A percentile compares a stretch with the other conserved stretches of the same genome.
These are phyloP conservation scores for Candida maesae DNA, from an alignment of 805 yeast genomes.

Conservation along the genomic window DNA sequence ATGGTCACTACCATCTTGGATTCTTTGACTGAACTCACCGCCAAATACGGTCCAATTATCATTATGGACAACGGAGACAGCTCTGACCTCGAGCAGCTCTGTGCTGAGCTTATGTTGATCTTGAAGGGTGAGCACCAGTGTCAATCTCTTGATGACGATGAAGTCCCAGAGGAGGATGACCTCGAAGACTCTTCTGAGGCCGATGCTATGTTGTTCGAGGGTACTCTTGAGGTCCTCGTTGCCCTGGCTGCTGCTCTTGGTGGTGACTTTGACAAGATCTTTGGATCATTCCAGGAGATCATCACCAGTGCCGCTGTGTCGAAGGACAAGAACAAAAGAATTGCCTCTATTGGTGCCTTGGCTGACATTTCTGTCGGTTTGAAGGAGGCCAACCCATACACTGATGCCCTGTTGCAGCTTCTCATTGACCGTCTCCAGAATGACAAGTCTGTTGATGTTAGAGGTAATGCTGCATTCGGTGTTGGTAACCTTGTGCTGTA, in stretches of 20 bases:
- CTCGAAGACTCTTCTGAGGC: conserved; percentile 50
- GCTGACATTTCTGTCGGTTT: conserved; percentile 86
- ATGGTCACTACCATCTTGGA: conserved; percentile 81
- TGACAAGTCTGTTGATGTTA: conserved; percentile 80
- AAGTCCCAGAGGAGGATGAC: conserved; percentile 49
- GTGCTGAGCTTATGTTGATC: conserved; percentile 66
- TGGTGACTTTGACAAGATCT: conserved; percentile 69
- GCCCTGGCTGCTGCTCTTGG: conserved; percentile 74
- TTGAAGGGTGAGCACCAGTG: conserved; percentile 81
- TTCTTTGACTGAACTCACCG: conserved; percentile 62
- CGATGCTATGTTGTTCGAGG: conserved; percentile 71
- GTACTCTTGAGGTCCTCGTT: conserved; percentile 82
- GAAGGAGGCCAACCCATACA: conserved; percentile 59
- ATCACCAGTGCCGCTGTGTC: conserved; percentile 55
- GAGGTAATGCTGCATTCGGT: conserved; percentile 96
- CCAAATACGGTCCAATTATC: conserved; percentile 67
- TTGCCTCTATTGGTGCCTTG: conserved; percentile 79
- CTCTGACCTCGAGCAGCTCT: conserved; percentile 60
- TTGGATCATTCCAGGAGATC: conserved; percentile 65
- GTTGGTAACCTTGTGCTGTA: conserved; percentile 67
- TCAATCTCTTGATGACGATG: conserved; percentile 72
- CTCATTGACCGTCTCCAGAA: conserved; percentile 66
- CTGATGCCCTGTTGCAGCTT: conserved; percentile 65
- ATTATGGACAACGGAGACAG: conserved; percentile 57
- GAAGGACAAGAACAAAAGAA: conserved; percentile 70